Percentiles rank a stretch among this genome's conserved stretches.
Evolutionary conservation across 169 alveolate species (phyloP).

Genomic region (Eimeria acervulina): DNA sequence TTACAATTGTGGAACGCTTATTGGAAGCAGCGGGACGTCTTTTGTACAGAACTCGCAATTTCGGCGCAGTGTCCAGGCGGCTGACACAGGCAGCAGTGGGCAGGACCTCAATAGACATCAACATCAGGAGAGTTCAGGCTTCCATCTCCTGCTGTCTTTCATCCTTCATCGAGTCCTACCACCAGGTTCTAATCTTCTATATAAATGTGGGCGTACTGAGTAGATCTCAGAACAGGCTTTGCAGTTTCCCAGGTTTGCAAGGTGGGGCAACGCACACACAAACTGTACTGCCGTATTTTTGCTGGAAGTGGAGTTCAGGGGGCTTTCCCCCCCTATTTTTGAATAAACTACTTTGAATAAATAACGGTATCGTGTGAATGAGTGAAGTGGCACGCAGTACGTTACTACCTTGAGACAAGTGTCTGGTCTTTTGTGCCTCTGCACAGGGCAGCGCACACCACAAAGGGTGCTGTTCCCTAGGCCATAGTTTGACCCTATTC

Average conservation of each 20-base stretch:
- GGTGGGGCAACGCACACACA: neutral
- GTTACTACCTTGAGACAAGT: no score
- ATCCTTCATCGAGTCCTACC: neutral
- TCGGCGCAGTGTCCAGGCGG: slow-evolving; percentile 11
- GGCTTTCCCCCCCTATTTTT: neutral
- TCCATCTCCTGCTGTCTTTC: neutral
- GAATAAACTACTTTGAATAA: neutral
- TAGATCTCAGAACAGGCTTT: neutral
- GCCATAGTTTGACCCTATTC: neutral
- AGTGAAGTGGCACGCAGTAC: no score
- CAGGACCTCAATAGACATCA: neutral
- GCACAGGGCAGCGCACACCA: neutral
- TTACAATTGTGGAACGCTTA: neutral
- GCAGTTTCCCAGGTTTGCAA: neutral
- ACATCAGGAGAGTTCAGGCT: neutral
- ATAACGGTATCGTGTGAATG: neutral
- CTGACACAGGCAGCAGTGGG: neutral
- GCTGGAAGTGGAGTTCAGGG: neutral
- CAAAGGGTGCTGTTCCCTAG: neutral
- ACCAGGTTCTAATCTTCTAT: neutral
- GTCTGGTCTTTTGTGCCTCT: neutral
- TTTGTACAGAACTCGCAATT: neutral
- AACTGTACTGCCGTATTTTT: neutral
- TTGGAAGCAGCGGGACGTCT: neutral
- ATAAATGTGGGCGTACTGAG: neutral